A percentile compares a stretch with the other conserved stretches of the same genome.
These are phyloP conservation scores for Zangia roseola DNA, from an alignment of 768 basidiomycete genomes.

Conservation along the genomic window DNA sequence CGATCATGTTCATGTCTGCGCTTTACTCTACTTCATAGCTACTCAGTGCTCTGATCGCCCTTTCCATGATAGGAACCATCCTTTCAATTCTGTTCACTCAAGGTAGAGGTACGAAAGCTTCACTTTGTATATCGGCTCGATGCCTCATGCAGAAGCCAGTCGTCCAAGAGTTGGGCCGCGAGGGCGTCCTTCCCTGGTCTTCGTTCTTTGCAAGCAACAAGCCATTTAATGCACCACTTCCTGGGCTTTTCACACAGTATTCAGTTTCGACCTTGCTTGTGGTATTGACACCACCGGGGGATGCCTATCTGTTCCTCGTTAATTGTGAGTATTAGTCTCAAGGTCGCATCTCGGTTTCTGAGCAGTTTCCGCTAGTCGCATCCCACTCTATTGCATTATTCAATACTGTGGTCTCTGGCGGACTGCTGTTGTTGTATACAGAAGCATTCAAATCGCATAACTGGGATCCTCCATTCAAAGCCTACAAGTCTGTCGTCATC, in stretches of 20 bases:
- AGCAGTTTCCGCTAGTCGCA: constrained; percentile 39
- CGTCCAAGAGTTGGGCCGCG: constrained; percentile 71
- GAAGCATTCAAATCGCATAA: constrained; percentile 39
- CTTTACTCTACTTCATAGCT: constrained; percentile 35
- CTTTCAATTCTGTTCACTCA: constrained; percentile 64
- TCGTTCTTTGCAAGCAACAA: constrained; percentile 68
- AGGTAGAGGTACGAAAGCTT: constrained; percentile 50
- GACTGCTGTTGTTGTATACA: constrained; percentile 61
- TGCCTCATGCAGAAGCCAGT: constrained; percentile 39
- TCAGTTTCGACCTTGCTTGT: constrained; percentile 54
- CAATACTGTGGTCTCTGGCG: constrained; percentile 58
- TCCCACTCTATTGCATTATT: constrained; percentile 59
- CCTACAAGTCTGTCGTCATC: constrained; percentile 46
- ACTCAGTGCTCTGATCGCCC: constrained; percentile 58
- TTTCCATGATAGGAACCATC: constrained; percentile 65
- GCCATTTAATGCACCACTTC: constrained; percentile 66
- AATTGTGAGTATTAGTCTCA: constrained; percentile 44
- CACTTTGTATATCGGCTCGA: neutral
- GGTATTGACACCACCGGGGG: constrained; percentile 61
- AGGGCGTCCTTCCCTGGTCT: constrained; percentile 66
- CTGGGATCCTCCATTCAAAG: constrained; percentile 68
- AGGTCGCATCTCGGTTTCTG: neutral
- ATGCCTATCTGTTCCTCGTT: constrained; percentile 71
- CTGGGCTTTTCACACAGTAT: constrained; percentile 64
- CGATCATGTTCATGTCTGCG: neutral